Evolutionary conservation across 192 early-diverging fungal genomes (phyloP).

Genomic region (Coemansia reversa): DNA sequence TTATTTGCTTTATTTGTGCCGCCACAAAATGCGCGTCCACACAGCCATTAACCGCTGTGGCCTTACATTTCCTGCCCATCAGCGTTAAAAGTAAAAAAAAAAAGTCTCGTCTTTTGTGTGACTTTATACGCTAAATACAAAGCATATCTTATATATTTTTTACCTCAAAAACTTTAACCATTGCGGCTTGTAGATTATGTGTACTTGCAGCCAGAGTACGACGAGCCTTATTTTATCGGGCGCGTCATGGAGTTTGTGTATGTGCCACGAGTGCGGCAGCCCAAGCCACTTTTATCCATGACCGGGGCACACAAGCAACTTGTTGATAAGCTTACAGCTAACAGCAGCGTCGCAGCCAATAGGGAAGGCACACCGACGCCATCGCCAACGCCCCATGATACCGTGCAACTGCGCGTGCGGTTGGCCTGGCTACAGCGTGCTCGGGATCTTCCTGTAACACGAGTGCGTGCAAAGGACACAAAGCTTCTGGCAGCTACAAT

Average conservation of each 20-base stretch:
- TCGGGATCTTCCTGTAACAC: conserved; percentile 66
- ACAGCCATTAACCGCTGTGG: background rate
- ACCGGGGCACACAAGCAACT: conserved; percentile 8
- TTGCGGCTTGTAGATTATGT: conserved; percentile 65
- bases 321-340: background rate
- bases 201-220: conserved; percentile 70
- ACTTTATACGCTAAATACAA: too few species aligned
- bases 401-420: conserved; percentile 45
- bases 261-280: conserved; percentile 49
- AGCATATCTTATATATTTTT: background rate
- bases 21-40: background rate
- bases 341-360: background rate
- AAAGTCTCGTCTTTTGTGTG: too few species aligned
- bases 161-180: background rate
- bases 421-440: conserved; percentile 77
- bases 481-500: conserved; percentile 80
- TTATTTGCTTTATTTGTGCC: too few species aligned
- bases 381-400: conserved; percentile 13
- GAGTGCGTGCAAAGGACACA: conserved; percentile 63
- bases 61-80: background rate
- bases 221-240: conserved; percentile 77
- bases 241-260: conserved; percentile 75
- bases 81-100: background rate
- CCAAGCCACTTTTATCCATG: conserved; percentile 39
- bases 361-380: conserved; percentile 21